Evolutionary conservation across 257 asterid genomes (phyloP).

Genomic region (Penstemon eatonii): DNA sequence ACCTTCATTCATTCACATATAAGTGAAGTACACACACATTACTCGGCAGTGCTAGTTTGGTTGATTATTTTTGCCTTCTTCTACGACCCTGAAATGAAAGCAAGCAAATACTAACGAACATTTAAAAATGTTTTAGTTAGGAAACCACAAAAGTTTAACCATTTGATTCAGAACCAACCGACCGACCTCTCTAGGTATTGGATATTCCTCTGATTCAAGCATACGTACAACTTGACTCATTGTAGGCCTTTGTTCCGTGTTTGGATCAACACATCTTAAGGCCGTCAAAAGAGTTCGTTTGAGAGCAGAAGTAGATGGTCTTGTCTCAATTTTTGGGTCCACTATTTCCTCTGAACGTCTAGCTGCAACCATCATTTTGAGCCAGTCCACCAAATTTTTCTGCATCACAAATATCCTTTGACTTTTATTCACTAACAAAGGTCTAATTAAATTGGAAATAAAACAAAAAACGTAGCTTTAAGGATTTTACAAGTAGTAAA

Average conservation of each 20-base stretch:
- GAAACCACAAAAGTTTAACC: neutral
- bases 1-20: too few species aligned
- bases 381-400: slow-evolving; percentile 89
- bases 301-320: slow-evolving; percentile 67
- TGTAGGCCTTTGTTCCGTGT: slow-evolving; percentile 72
- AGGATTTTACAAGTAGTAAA: neutral
- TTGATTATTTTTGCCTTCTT: slow-evolving; percentile 48
- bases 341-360: slow-evolving; percentile 65
- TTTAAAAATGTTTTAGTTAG: neutral
- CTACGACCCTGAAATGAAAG: slow-evolving; percentile 46
- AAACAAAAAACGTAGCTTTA: neutral
- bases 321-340: slow-evolving; percentile 58
- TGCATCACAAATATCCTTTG: slow-evolving; percentile 23
- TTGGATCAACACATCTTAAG: slow-evolving; percentile 78
- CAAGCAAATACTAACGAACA: neutral
- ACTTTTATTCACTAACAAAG: neutral
- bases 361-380: slow-evolving; percentile 82
- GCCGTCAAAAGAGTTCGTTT: slow-evolving; percentile 75
- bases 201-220: slow-evolving; percentile 85
- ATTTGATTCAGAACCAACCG: neutral
- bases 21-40: too few species aligned
- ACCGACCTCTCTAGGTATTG: slow-evolving; percentile 64
- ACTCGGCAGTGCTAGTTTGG: too few species aligned
- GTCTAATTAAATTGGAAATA: neutral
- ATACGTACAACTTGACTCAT: slow-evolving; percentile 87